Conservation (phyloP, 805 yeast genomes). For the Wickerhamomyces queroliae region DNA sequence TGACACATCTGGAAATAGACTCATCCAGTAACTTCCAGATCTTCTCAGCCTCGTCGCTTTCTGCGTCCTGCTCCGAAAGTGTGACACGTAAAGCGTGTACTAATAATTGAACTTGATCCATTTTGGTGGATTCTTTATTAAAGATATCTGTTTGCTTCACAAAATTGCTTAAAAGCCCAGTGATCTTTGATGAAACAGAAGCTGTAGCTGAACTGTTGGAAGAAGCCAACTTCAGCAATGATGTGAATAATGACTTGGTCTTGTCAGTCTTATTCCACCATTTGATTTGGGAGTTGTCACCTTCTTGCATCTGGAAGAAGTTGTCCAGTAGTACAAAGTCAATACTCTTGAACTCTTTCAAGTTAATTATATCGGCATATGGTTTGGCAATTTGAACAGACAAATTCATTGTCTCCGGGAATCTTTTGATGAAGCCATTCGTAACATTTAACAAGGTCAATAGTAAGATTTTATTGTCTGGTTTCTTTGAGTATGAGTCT, state of each 20-base stretch:
- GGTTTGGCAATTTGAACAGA: slow-evolving; percentile 28
- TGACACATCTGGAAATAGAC: slow-evolving; percentile 60
- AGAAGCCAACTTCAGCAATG: slow-evolving; percentile 49
- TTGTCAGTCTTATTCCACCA: slow-evolving; percentile 69
- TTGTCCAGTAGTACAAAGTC: slow-evolving; percentile 56
- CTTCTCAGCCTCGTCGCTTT: slow-evolving; percentile 16
- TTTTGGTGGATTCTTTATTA: slow-evolving; percentile 34
- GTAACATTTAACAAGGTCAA: slow-evolving; percentile 42
- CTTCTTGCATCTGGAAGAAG: slow-evolving; percentile 56
- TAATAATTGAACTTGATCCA: slow-evolving; percentile 51
- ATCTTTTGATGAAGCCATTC: slow-evolving; percentile 31
- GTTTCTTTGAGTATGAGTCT: slow-evolving; percentile 30
- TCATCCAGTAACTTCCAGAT: slow-evolving; percentile 73
- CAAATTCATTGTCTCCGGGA: slow-evolving; percentile 28
- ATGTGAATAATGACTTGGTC: slow-evolving; percentile 60
- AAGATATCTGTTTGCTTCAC: slow-evolving; percentile 50
- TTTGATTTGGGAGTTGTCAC: slow-evolving; percentile 46
- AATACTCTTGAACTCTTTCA: slow-evolving; percentile 35
- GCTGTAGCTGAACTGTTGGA: slow-evolving; percentile 21
- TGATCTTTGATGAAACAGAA: slow-evolving; percentile 36
- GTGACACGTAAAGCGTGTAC: slow-evolving; percentile 38
- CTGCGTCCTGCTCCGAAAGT: slow-evolving; percentile 6
- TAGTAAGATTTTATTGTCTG: slow-evolving; percentile 38
- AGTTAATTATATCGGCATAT: slow-evolving; percentile 28
- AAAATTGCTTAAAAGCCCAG: slow-evolving; percentile 42